Evolutionary conservation across 1,139 yeast genomes (phyloP).

Genomic region (Hyphopichia pseudoburtonii): DNA sequence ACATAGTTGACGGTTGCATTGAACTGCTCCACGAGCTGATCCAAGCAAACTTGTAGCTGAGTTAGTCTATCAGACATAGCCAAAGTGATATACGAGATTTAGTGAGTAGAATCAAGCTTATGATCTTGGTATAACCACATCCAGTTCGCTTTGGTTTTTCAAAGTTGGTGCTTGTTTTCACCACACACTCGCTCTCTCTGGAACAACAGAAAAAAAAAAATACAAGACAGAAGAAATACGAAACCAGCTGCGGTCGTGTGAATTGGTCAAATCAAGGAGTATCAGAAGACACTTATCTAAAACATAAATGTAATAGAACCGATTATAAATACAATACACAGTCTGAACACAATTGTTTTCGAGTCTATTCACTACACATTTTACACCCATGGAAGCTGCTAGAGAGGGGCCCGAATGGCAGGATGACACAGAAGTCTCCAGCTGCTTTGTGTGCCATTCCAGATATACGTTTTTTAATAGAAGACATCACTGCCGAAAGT

Average conservation of each 20-base stretch:
- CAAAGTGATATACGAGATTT: neutral
- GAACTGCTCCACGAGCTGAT: constrained; percentile 88
- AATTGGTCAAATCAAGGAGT: neutral
- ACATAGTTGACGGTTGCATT: constrained; percentile 88
- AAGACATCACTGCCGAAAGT: constrained; percentile 88
- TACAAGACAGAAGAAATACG: neutral
- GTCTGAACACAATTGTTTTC: too few relatives aligned
- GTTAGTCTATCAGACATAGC: constrained; percentile 82
- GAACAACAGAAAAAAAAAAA: too few relatives aligned
- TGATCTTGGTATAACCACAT: neutral
- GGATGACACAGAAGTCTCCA: constrained; percentile 57
- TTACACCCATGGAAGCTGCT: constrained; percentile 3
- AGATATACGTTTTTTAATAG: constrained; percentile 68
- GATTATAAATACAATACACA: too few relatives aligned
- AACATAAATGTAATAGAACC: too few relatives aligned
- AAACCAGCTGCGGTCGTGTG: too few relatives aligned
- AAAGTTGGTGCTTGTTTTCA: neutral
- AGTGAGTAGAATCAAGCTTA: neutral
- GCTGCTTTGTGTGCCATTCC: constrained; percentile 64
- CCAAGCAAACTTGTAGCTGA: constrained; percentile 88
- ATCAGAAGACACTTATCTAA: too few relatives aligned
- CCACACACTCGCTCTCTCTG: too few relatives aligned
- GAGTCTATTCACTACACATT: too few relatives aligned
- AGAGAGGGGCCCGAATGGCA: constrained; percentile 66
- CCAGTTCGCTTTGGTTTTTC: neutral